These are phyloP conservation scores for Pilasporangium apinafurcum DNA, from an alignment of 352 stramenopile species.

Conservation along the genomic window DNA sequence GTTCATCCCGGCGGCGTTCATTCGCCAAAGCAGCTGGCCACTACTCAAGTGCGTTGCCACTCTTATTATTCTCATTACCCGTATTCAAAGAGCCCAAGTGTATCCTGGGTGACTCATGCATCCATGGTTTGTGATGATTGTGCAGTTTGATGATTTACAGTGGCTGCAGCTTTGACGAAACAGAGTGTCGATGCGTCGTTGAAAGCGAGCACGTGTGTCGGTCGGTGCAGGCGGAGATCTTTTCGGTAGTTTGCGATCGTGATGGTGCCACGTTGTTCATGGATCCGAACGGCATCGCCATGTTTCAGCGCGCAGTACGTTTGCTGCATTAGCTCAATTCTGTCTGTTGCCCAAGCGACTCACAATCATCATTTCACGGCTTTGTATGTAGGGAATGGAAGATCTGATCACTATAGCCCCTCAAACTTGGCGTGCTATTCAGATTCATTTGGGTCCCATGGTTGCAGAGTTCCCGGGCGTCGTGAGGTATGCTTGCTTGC, in stretches of 20 bases:
- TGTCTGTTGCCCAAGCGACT: too few species aligned
- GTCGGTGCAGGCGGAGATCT: conserved; percentile 76
- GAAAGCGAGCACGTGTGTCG: conserved; percentile 55
- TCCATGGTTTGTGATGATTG: not conserved
- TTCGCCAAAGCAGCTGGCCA: conserved; percentile 70
- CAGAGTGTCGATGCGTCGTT: conserved; percentile 38
- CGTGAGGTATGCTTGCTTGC: conserved; percentile 29
- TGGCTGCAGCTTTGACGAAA: conserved; percentile 77
- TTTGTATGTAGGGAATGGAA: conserved; percentile 40
- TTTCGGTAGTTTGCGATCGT: conserved; percentile 73
- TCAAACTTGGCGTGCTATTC: conserved; percentile 69
- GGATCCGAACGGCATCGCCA: conserved; percentile 74
- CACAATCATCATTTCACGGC: too few species aligned
- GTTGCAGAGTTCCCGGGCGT: conserved; percentile 81
- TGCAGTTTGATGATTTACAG: conserved; percentile 73
- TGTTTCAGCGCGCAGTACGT: conserved; percentile 71
- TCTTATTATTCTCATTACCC: not conserved
- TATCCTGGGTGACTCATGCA: too few species aligned
- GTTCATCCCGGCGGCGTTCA: conserved; percentile 63
- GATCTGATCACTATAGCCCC: conserved; percentile 64
- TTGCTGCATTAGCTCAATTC: not conserved
- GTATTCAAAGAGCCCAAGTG: too few species aligned
- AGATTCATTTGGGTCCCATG: conserved; percentile 85
- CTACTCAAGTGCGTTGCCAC: conserved; percentile 67
- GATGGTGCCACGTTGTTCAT: conserved; percentile 80